These are phyloP conservation scores for Cyclostephanos tholiformis DNA, from an alignment of 108 stramenopile species.

Conservation along the genomic window DNA sequence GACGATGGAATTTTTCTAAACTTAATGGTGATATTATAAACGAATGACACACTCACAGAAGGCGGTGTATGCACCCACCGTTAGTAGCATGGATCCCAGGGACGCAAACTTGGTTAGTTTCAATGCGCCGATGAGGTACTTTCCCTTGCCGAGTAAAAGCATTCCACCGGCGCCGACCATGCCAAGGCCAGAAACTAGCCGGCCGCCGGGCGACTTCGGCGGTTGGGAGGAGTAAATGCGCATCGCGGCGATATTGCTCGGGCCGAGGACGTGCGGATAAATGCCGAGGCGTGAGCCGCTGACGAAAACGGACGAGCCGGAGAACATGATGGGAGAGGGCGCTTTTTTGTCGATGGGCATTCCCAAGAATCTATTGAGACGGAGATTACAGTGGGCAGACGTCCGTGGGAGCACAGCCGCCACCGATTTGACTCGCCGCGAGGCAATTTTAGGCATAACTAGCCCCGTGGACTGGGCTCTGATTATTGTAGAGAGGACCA, in stretches of 20 bases:
- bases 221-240: slow-evolving; percentile 28
- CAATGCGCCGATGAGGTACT: slow-evolving; percentile 87
- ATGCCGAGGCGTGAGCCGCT: background rate
- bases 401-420: background rate
- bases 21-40: background rate
- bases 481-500: too few relatives aligned
- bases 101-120: slow-evolving; percentile 91
- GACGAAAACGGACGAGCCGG: background rate
- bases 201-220: slow-evolving; percentile 43
- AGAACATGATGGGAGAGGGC: background rate
- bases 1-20: background rate
- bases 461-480: background rate
- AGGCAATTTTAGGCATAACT: background rate
- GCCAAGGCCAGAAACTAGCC: slow-evolving; percentile 55
- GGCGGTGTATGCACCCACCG: slow-evolving; percentile 82
- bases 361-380: background rate
- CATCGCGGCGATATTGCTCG: slow-evolving; percentile 22
- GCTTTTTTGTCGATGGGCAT: background rate
- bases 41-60: slow-evolving; percentile 57
- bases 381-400: too few relatives aligned
- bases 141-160: slow-evolving; percentile 81
- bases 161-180: slow-evolving; percentile 64
- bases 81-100: slow-evolving; percentile 85
- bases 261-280: slow-evolving; percentile 8
- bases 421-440: background rate